phyloP scores from a whole-genome alignment of 345 rosid species.

The Citropsis articulata region DNA sequence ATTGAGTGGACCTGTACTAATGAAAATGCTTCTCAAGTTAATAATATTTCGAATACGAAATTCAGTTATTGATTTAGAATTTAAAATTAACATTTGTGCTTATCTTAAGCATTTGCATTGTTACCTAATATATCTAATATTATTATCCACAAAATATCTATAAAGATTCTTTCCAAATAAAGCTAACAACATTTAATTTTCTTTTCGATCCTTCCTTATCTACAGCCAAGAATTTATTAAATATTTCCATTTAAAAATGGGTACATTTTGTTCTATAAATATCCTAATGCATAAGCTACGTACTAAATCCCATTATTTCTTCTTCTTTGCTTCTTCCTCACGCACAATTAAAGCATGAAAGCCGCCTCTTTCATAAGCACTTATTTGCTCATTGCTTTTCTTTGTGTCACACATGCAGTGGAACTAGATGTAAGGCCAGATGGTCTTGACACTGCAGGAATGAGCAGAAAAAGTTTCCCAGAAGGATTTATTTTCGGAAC shows the following conservation, averaged over 20 bases:
- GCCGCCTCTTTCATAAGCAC: background rate
- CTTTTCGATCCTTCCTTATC: background rate
- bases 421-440: background rate
- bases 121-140: background rate
- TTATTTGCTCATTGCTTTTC: background rate
- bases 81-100: background rate
- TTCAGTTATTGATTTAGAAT: background rate
- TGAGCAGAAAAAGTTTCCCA: conserved; percentile 40
- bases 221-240: background rate
- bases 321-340: background rate
- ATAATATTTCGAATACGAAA: background rate
- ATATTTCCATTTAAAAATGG: background rate
- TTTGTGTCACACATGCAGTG: background rate
- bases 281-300: background rate
- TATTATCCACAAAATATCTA: background rate
- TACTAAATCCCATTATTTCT: background rate
- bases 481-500: conserved; percentile 47
- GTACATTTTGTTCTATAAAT: background rate
- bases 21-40: background rate
- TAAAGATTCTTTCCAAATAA: background rate
- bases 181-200: background rate
- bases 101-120: background rate
- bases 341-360: background rate
- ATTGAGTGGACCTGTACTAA: too few species aligned
- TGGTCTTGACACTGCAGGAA: conserved; percentile 34